Percentiles rank a stretch among this genome's conserved stretches.
Evolutionary conservation across 257 asterid species (phyloP).

Genomic region (Salvia hispanica): DNA sequence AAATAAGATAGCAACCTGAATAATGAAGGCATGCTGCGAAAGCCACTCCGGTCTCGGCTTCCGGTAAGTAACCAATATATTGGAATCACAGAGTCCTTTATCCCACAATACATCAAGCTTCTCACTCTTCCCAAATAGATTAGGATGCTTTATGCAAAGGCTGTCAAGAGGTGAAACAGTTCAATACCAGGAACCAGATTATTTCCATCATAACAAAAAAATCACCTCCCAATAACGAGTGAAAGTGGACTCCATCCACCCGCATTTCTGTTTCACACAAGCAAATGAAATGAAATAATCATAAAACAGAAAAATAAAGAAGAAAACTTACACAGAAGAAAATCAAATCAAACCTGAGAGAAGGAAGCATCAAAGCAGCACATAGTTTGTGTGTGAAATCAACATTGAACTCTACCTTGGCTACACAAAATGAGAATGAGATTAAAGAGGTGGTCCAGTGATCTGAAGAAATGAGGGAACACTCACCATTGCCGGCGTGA

Average conservation of each 20-base stretch:
- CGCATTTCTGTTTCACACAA: conserved; percentile 56
- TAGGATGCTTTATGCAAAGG: conserved; percentile 92
- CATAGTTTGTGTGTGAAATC: conserved; percentile 94
- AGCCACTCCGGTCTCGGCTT: conserved; percentile 94
- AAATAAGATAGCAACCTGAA: conserved; percentile 63
- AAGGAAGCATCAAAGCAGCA: conserved; percentile 81
- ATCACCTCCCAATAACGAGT: conserved; percentile 86
- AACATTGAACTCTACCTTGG: conserved; percentile 94
- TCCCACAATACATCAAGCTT: conserved; percentile 94
- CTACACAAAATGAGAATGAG: conserved; percentile 42
- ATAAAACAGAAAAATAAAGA: background rate
- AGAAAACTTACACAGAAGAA: background rate
- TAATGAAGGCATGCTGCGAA: conserved; percentile 70
- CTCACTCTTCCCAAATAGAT: conserved; percentile 93
- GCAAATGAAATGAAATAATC: conserved; percentile 24
- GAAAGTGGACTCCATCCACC: conserved; percentile 74
- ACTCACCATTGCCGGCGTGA: conserved; percentile 85
- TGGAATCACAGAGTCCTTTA: conserved; percentile 94
- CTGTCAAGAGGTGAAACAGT: conserved; percentile 43
- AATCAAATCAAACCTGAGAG: conserved; percentile 74
- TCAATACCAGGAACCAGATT: conserved; percentile 14
- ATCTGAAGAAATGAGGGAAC: conserved; percentile 8
- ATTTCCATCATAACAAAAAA: background rate
- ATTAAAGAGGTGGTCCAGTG: background rate
- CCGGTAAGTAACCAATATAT: conserved; percentile 70